Base-by-base conservation (phyloP, 2,329 filamentous ascomycete species). In the Coniochaeta sp. region DNA sequence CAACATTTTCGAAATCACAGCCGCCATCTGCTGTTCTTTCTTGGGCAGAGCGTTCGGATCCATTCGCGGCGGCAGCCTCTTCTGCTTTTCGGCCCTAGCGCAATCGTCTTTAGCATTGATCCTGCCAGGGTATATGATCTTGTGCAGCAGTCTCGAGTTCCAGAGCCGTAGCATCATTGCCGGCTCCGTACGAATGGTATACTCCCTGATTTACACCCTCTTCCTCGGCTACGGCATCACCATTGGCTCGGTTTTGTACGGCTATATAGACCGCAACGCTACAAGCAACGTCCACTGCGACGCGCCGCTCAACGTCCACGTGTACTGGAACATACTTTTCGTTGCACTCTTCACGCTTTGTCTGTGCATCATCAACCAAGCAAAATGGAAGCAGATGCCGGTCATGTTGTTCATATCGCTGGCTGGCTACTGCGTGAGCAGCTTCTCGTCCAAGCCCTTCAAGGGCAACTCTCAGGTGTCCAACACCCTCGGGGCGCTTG, bases 31-130 rank as follows among this genome's bases (percentile, higher is more conserved):
- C 60, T 89, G 86, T 0, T 88, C 87, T 0, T 90, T 90, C 64
- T 74, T 90, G 5, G 82, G 86, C 0, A 82, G 88, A n/a, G 86
- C 82, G 0, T 84, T 89, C 57, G 88, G 87, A 1, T 90, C 88
- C 16, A 86, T 91, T 60, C 70, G 70, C 1, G 75, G 78, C 8
- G 81, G 83, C 22, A 64, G 79, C 1, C 64, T 88, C 1, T 90
- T 91, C 65, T 90, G 88, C 70, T 91, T 90, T 71, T 88, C 88
- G 0, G 83, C 88, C 0, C 76, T 90, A 6, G 86, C 88, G 0
- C 88, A 91, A 67, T 86, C 87, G n/a, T 85, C 87, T 14, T 90
- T 91, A 63, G 88, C 87, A 0, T 73, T 91, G n/a, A 90, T 91
- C 62, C 77, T 91, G 0, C 89, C 88, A 0, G 88, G 88, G 0